A percentile compares a stretch with the other conserved stretches of the same genome.
phyloP scores from a whole-genome alignment of 2,329 filamentous ascomycete genomes.

The Pseudogymnoascus sp. region DNA sequence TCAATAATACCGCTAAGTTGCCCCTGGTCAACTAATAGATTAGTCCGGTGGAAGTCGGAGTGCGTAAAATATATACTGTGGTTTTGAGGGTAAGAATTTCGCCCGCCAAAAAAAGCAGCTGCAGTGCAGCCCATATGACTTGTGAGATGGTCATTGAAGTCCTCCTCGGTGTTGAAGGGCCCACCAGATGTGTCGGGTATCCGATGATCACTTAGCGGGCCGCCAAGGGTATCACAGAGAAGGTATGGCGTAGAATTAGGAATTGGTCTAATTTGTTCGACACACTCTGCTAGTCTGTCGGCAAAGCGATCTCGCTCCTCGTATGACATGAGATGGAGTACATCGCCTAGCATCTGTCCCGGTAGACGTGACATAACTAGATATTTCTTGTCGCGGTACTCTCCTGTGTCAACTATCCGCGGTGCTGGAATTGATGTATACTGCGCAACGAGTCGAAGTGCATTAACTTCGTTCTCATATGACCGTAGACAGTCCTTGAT shows the following conservation, averaged over 20 bases:
- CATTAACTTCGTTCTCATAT: neutral
- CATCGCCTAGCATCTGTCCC: neutral
- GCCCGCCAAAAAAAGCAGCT: neutral
- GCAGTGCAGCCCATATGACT: neutral
- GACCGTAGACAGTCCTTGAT: neutral
- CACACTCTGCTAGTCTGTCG: neutral
- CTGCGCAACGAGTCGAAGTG: neutral
- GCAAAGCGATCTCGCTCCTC: neutral
- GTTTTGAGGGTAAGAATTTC: neutral
- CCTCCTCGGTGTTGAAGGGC: neutral
- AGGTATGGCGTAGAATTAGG: neutral
- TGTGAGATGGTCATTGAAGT: neutral
- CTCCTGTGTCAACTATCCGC: neutral
- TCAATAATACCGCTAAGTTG: neutral
- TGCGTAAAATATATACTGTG: neutral
- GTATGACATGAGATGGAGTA: neutral
- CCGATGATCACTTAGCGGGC: neutral
- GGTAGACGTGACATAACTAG: neutral
- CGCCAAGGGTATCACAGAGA: neutral
- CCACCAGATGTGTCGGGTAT: neutral
- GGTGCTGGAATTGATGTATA: neutral
- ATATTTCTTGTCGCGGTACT: neutral
- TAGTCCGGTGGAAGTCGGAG: neutral
- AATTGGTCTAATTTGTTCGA: neutral
- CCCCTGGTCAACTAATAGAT: neutral